These are phyloP conservation scores for Talaromyces adpressus DNA, from an alignment of 495 filamentous ascomycete species.

Conservation along the genomic window DNA sequence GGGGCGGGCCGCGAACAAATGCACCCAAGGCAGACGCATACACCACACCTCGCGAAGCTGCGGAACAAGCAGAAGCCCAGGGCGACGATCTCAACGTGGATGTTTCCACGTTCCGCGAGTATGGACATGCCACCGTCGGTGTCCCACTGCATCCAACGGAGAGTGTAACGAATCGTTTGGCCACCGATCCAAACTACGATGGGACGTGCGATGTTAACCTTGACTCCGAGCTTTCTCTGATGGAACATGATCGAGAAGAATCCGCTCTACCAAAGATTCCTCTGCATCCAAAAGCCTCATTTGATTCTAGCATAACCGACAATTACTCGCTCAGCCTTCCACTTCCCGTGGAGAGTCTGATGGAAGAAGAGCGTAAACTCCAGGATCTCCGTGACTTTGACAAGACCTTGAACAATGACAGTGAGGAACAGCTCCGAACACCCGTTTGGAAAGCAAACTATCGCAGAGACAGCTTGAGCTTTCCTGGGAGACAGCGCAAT, in stretches of 20 bases:
- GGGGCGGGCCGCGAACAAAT: conserved; percentile 93
- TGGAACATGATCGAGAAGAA: conserved; percentile 33
- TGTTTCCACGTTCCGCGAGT: conserved; percentile 80
- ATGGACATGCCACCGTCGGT: conserved; percentile 46
- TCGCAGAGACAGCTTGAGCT: background rate
- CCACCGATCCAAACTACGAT: conserved; percentile 33
- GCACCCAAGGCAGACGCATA: conserved; percentile 73
- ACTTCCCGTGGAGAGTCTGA: conserved; percentile 72
- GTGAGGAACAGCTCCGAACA: conserved; percentile 2
- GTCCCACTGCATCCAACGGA: conserved; percentile 65
- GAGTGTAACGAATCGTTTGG: conserved; percentile 57
- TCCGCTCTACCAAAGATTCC: conserved; percentile 41
- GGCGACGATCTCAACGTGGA: conserved; percentile 92
- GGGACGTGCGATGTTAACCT: conserved; percentile 44
- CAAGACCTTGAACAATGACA: background rate
- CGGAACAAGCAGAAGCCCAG: conserved; percentile 66
- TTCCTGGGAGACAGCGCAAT: background rate
- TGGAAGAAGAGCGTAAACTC: conserved; percentile 69
- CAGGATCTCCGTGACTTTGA: conserved; percentile 47
- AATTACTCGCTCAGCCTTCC: conserved; percentile 65
- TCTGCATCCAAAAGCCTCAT: conserved; percentile 56
- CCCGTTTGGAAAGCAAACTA: background rate
- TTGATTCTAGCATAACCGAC: conserved; percentile 62
- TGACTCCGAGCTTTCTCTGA: conserved; percentile 29
- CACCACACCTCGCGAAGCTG: conserved; percentile 77